phyloP scores from a whole-genome alignment of 345 rosid genomes.

The Pugionium dolabratum region DNA sequence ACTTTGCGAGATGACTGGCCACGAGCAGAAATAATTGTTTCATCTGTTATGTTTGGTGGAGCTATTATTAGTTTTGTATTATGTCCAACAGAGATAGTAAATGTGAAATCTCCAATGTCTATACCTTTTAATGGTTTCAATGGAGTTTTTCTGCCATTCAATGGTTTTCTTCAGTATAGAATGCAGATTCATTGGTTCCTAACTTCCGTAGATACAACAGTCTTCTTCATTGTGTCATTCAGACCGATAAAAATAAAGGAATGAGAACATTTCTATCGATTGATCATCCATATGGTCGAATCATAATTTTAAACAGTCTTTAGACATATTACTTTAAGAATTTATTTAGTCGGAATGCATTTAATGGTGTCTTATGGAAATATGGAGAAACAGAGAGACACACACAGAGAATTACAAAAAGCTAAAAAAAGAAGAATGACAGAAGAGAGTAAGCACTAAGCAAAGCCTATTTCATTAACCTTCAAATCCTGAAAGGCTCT shows the following conservation, averaged over 20 bases:
- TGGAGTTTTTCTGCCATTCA: slow-evolving; percentile 41
- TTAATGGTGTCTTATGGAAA: slow-evolving; percentile 17
- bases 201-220: slow-evolving; percentile 58
- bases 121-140: slow-evolving; percentile 22
- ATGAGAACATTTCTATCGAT: slow-evolving; percentile 49
- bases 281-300: too few species aligned
- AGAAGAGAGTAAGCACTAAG: slow-evolving; percentile 97
- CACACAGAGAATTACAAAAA: slow-evolving; percentile 21
- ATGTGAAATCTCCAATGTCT: slow-evolving; percentile 48
- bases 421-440: slow-evolving; percentile 48
- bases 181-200: slow-evolving; percentile 88
- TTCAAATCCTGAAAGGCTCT: slow-evolving; percentile 16
- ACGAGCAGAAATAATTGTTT: slow-evolving; percentile 66
- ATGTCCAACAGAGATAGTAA: slow-evolving; percentile 87
- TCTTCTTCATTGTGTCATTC: slow-evolving; percentile 81
- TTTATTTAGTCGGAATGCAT: slow-evolving; percentile 10
- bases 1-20: slow-evolving; percentile 54
- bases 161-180: slow-evolving; percentile 76
- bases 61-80: slow-evolving; percentile 82
- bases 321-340: slow-evolving; percentile 13
- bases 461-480: slow-evolving; percentile 34
- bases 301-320: not conserved
- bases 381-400: slow-evolving; percentile 29
- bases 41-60: slow-evolving; percentile 91
- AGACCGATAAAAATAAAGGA: slow-evolving; percentile 78